Base-by-base conservation (phyloP, 176 grass and related monocot species). In the Eleusine coracana region DNA sequence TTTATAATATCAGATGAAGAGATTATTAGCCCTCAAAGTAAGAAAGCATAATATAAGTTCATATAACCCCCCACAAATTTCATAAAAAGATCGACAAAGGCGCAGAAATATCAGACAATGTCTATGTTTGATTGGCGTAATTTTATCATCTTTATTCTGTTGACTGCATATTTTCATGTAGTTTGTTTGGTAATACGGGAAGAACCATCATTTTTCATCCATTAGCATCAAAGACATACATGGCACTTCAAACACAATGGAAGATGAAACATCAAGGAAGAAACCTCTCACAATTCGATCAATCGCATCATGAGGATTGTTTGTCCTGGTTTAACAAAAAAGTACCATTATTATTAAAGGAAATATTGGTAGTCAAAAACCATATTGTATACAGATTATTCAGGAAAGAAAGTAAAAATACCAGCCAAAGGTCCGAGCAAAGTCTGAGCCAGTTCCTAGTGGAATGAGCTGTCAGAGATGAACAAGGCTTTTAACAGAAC, bases 391-490 rank as follows among this genome's bases (percentile, higher is more conserved):
- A 20, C 76, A 82, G 11, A 41, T 67, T 52, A 71, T 38, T 29
- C 41, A 59, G 71, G 51, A 58, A 82, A 89, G 49, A 8, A 83
- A 71, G 83, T 1, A 78, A 71, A 86, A 23, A 78, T 83, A 98
- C 96, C 92, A 95, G 77, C 80, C 83, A 85, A 98, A 98, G 65
- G 96, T 98, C 83, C 92, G 88, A 54, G 92, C 92, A 81, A 98
- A 98, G 78, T 98, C 96, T 77, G 96, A 98, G 56, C 91, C 96
- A 59, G 96, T 98, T 76, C 96, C 96, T 84, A 98, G 96, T 70
- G 92, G 96, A 87, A 98, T 93, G 78, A 98, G 89, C 92, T 98
- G 92, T 76, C 17, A 80, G 87, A 83, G 68, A 36, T 28, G 56
- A 86, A 91, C 41, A 69, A 74, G 0, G 2, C 18, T 28, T 15